These are phyloP conservation scores for Sporothrix humicola DNA, from an alignment of 2,329 filamentous ascomycete species.

Conservation along the genomic window DNA sequence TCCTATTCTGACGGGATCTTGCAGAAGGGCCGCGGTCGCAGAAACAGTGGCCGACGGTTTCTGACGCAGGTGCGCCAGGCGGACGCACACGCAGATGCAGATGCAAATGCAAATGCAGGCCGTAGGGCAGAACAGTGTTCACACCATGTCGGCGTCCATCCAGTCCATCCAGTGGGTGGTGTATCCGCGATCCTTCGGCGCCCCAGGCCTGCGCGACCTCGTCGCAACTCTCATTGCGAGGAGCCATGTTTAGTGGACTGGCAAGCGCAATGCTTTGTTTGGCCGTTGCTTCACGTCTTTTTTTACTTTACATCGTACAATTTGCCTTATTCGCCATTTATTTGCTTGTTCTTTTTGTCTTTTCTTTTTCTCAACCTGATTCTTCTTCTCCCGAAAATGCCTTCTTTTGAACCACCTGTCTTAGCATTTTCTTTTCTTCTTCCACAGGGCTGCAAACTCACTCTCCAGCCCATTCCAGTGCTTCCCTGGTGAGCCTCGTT, in stretches of 20 bases:
- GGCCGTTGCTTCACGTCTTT: background rate
- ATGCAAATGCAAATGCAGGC: constrained; percentile 33
- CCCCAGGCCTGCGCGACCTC: constrained; percentile 8
- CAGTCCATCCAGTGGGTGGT: background rate
- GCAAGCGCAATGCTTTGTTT: no score
- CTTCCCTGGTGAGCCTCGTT: constrained; percentile 29
- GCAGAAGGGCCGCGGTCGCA: constrained; percentile 30
- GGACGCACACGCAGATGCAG: constrained; percentile 9
- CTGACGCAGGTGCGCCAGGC: constrained; percentile 11
- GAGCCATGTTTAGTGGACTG: background rate
- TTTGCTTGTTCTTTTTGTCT: background rate
- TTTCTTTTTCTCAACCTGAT: background rate
- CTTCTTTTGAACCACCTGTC: no score
- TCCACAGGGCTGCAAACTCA: constrained; percentile 3
- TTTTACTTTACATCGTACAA: background rate
- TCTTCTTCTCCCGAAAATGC: background rate
- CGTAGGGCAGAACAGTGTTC: constrained; percentile 31
- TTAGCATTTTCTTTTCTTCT: background rate
- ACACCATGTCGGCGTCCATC: constrained; percentile 19
- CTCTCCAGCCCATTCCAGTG: background rate
- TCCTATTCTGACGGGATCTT: constrained; percentile 26
- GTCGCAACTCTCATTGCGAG: constrained; percentile 19
- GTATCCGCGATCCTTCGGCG: constrained; percentile 9
- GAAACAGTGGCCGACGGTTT: constrained; percentile 8
- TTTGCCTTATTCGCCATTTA: background rate